phyloP scores from a whole-genome alignment of 2,329 filamentous ascomycete genomes.

The Talaromyces rugulosus region DNA sequence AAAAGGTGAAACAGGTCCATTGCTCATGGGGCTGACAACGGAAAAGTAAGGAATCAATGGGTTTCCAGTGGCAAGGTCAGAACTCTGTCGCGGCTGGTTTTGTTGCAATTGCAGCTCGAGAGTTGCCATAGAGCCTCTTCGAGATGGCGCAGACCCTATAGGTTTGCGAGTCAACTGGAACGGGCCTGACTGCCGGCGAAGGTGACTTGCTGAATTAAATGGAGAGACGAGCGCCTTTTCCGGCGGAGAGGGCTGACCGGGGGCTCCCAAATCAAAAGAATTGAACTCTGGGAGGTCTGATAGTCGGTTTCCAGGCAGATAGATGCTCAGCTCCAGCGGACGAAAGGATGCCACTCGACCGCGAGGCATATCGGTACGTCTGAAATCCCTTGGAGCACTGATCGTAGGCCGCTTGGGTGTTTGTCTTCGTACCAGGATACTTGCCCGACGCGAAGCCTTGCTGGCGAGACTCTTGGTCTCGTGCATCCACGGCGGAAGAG shows the following conservation, averaged over 20 bases:
- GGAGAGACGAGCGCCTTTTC: slow-evolving; percentile 28
- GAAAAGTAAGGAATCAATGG: slow-evolving; percentile 13
- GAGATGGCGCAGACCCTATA: slow-evolving; percentile 28
- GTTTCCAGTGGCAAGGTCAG: slow-evolving; percentile 4
- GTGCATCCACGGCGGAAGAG: slow-evolving; percentile 35
- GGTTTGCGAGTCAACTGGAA: slow-evolving; percentile 34
- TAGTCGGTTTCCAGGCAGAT: slow-evolving; percentile 39
- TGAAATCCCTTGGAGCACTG: slow-evolving; percentile 41
- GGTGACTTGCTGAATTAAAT: slow-evolving; percentile 17
- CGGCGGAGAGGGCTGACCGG: slow-evolving; percentile 25
- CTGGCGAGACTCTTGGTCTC: slow-evolving; percentile 36
- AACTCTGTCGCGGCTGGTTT: neutral
- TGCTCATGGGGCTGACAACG: neutral
- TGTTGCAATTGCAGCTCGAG: slow-evolving; percentile 9
- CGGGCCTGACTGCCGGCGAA: slow-evolving; percentile 20
- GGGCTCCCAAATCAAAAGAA: slow-evolving; percentile 30
- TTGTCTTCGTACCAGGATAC: slow-evolving; percentile 32
- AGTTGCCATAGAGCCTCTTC: slow-evolving; percentile 11
- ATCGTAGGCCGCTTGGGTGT: slow-evolving; percentile 32
- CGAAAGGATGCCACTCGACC: slow-evolving; percentile 24
- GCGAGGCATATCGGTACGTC: slow-evolving; percentile 27
- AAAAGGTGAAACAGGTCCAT: neutral
- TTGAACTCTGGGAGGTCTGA: slow-evolving; percentile 44
- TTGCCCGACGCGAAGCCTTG: slow-evolving; percentile 38
- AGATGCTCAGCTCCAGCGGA: slow-evolving; percentile 46